Evolutionary conservation across 2,329 filamentous ascomycete genomes (phyloP).

Genomic region (Aureobasidium sp.): DNA sequence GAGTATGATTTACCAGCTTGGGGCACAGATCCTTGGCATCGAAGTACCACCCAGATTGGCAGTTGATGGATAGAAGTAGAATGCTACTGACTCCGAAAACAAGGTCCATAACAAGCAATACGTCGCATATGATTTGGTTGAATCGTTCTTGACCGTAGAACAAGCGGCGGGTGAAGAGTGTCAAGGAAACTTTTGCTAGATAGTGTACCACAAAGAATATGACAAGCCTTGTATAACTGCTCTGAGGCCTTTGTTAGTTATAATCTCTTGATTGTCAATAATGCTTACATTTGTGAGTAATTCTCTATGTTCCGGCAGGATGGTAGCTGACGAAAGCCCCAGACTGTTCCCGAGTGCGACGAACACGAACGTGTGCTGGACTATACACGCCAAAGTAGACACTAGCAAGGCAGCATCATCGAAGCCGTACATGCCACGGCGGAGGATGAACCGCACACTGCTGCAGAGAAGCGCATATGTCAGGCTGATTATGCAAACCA

Average conservation of each 20-base stretch:
- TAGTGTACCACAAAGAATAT: conserved; percentile 10
- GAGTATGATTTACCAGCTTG: neutral
- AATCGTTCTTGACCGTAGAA: conserved; percentile 9
- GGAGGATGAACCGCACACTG: neutral
- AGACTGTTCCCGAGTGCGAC: neutral
- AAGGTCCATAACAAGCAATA: neutral
- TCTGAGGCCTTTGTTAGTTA: neutral
- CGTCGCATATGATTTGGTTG: conserved; percentile 5
- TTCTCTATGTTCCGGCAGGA: neutral
- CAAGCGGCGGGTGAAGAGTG: conserved; percentile 12
- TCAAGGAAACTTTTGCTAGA: conserved; percentile 13
- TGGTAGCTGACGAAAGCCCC: neutral
- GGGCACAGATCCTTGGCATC: neutral
- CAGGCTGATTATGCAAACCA: neutral
- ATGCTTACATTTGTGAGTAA: neutral
- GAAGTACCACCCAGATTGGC: neutral
- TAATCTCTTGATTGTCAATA: neutral
- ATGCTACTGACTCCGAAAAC: neutral
- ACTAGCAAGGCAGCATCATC: conserved; percentile 5
- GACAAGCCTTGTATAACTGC: neutral
- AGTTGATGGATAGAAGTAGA: neutral
- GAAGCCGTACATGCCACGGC: conserved; percentile 1
- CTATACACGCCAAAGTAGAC: neutral
- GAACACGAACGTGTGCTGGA: neutral
- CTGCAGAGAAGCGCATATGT: neutral